Evolutionary conservation across 2,329 filamentous ascomycete genomes (phyloP), one percentile per base, ranked within the genome.

Genomic region (Coccinonectria pachysandricola): DNA sequence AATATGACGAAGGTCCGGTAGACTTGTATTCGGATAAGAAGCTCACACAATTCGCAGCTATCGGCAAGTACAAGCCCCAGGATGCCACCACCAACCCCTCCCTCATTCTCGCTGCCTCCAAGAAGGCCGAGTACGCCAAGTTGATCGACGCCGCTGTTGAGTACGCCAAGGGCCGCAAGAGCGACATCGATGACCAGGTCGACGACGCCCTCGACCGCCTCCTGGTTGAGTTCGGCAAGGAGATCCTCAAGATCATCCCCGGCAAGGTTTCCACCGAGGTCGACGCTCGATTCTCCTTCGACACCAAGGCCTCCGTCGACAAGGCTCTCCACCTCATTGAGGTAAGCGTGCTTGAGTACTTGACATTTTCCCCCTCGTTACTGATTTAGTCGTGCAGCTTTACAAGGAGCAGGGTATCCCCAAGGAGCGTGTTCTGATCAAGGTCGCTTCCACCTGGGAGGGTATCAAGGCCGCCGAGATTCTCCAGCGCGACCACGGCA

Each of bases 71-170:
- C 79, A 93, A 94, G 78, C 91, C 91, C 43, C 87, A 98, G 73
- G 91, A 98, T 83, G 91, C 91, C 55, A 98, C 91, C 60, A 98
- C 91, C 69, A 98, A 98, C 78, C 91, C 91, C 35, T 96, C 91
- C 40, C 74, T 98, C 59, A 96, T 98, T 64, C 81, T 98, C 57
- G 88, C 87, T 46, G 91, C 91, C 41, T 87, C 91, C 57, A 96
- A 98, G 75, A 96, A 96, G 77, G 56, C 83, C 57, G 87, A 95
- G 64, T 96, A 96, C 62, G 85, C 83, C 53, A 79, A 79, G 61
- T 68, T 96, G 55, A 92, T 95, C 49, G 87, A 96, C 54, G 64
- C 68, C 31, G 86, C 88, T 48, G 70, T 95, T 46, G 71, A 68
- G 41, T 87, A 85, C 63, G 88, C 83, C 64, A 96, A 95, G 79